Evolutionary conservation across 352 stramenopile genomes (phyloP).

Genomic region (Phytophthora macrochlamydospora): DNA sequence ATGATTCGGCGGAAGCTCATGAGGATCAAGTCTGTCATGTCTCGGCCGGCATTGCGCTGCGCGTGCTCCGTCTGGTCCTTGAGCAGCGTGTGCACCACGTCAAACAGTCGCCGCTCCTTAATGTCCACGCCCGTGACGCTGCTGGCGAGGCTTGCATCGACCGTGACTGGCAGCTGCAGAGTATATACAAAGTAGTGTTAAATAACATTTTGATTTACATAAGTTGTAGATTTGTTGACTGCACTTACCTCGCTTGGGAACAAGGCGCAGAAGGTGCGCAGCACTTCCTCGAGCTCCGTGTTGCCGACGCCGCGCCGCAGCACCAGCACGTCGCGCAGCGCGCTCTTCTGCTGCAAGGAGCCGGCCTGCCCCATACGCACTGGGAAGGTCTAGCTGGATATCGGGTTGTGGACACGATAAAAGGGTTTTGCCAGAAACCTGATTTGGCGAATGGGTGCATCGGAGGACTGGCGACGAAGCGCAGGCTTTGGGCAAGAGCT

Average conservation of each 20-base stretch:
- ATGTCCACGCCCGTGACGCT: conserved; percentile 53
- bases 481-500: too few relatives aligned
- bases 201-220: conserved; percentile 8
- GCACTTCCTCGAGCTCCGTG: conserved; percentile 55
- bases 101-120: conserved; percentile 80
- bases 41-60: conserved; percentile 53
- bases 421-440: neutral
- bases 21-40: conserved; percentile 73
- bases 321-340: conserved; percentile 72
- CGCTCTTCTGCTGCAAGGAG: conserved; percentile 81
- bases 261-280: conserved; percentile 77
- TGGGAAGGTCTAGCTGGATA: conserved; percentile 1
- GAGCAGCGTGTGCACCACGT: conserved; percentile 72
- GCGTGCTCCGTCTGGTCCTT: conserved; percentile 67
- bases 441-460: conserved; percentile 5
- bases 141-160: conserved; percentile 32
- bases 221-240: neutral
- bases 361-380: conserved; percentile 75
- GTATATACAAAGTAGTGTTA: conserved; percentile 2
- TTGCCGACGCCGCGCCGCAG: conserved; percentile 57
- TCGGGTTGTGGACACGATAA: conserved; percentile 11
- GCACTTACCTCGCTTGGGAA: conserved; percentile 67
- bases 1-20: conserved; percentile 79
- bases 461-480: neutral
- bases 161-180: conserved; percentile 25